These are phyloP conservation scores for Brettanomyces sp. DNA, from an alignment of 805 yeast genomes.

Conservation along the genomic window DNA sequence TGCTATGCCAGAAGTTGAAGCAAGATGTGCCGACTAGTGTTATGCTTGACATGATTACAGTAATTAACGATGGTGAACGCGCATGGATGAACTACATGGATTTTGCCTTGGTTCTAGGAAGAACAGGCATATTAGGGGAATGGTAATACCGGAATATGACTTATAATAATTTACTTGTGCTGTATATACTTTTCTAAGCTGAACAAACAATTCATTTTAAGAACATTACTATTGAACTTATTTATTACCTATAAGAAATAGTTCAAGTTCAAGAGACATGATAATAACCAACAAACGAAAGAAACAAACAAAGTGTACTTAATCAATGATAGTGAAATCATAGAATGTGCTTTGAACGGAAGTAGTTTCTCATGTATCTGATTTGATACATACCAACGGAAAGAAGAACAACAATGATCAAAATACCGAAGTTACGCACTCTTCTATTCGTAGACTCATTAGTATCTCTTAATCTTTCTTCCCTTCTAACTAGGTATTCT, in stretches of 20 bases:
- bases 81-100: constrained; percentile 32
- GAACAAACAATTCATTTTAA: no score
- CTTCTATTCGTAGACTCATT: constrained; percentile 93
- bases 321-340: constrained; percentile 15
- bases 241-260: neutral
- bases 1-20: constrained; percentile 19
- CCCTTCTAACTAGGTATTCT: constrained; percentile 78
- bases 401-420: constrained; percentile 59
- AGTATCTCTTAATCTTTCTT: constrained; percentile 89
- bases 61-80: constrained; percentile 30
- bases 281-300: neutral
- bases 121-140: constrained; percentile 31
- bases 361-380: constrained; percentile 83
- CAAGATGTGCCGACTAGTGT: constrained; percentile 23
- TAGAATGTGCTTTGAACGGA: constrained; percentile 76
- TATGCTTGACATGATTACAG: constrained; percentile 37
- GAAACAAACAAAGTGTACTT: neutral
- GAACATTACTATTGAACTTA: no score
- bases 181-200: neutral
- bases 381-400: constrained; percentile 90
- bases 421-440: constrained; percentile 76
- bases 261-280: neutral
- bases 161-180: neutral
- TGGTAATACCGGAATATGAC: neutral
- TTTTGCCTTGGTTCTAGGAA: constrained; percentile 40